Conservation (phyloP, 139 green algal species). For the Bryopsis sp. region DNA sequence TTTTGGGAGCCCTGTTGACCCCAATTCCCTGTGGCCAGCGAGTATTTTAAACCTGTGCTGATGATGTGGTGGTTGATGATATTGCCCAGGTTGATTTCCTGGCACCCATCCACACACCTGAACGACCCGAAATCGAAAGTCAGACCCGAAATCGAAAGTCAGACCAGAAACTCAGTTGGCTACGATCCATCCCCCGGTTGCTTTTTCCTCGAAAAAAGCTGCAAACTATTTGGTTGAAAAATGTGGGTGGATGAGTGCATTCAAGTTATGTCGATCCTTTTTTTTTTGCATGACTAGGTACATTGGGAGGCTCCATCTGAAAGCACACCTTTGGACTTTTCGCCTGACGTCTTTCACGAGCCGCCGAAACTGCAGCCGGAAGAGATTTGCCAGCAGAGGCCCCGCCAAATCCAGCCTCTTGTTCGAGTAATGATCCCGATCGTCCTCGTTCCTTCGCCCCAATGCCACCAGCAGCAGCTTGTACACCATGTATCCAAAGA, state of each 20-base stretch:
- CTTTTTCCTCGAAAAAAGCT: too few relatives aligned
- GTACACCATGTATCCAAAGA: constrained; percentile 60
- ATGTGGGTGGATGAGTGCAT: too few relatives aligned
- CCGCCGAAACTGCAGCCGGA: constrained; percentile 89
- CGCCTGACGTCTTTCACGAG: constrained; percentile 82
- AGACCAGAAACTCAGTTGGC: too few relatives aligned
- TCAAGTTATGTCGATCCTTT: too few relatives aligned
- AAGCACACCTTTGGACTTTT: constrained; percentile 73
- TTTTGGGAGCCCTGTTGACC: constrained; percentile 70
- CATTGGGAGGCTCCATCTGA: too few relatives aligned
- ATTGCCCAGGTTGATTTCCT: constrained; percentile 69
- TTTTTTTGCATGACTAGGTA: too few relatives aligned
- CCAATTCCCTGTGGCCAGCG: constrained; percentile 97
- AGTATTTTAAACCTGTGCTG: constrained; percentile 87
- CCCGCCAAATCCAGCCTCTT: constrained; percentile 92
- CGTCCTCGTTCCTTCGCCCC: constrained; percentile 60
- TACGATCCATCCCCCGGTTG: too few relatives aligned
- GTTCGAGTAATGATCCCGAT: constrained; percentile 97
- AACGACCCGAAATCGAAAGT: too few relatives aligned
- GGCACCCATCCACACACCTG: constrained; percentile 57
- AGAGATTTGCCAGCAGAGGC: constrained; percentile 73
- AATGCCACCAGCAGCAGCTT: constrained; percentile 78
- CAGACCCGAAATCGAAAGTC: too few relatives aligned
- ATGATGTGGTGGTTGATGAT: constrained; percentile 89
- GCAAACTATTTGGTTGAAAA: too few relatives aligned